Evolutionary conservation across 2,329 filamentous ascomycete genomes (phyloP), one percentile per base, ranked within the genome.

Genomic region (Stagonosporopsis rhizophila): DNA sequence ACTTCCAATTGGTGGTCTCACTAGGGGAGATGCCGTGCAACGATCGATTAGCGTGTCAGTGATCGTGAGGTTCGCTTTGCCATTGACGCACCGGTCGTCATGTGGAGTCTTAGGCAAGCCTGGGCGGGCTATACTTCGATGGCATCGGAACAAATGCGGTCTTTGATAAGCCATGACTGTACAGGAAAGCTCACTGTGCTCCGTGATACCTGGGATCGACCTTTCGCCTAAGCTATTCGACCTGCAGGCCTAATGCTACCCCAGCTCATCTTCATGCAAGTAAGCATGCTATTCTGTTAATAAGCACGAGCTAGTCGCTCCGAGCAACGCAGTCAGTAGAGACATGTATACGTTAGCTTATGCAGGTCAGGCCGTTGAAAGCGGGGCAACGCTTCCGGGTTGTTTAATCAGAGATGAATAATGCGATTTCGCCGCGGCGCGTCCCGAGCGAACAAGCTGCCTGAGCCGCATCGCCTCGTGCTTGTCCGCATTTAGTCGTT

Each of bases 211-310:
- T 8, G 27, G 15, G 5, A 5, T 14, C 12, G 8, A 17, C 19
- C 7, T 45, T 23, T 47, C 65, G 62, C 60, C 61, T 61, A 44
- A 28, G 40, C 53, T 61, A 17, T 48, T 49, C 23, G 28, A 20
- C 3, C 44, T 58, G 53, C 52, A 50, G 44, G 47, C 49, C 49
- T 58, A 51, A 41, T 39, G 44, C 32, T 35, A 51, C 40, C 52
- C 60, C 58, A 47, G 47, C 52, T 56, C 48, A 22, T 53, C 34
- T 7, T 30, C 23, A 55, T 61, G 61, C 49, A 61, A 38, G 63
- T 66, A 57, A 67, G 65, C 65, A 59, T 40, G n/a, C n/a, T 6
- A 12, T 20, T 52, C 62, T 63, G 22, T 61, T 63, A 61, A 67
- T 67, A 59, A 67, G 58, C 64, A 54, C 44, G 44, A 58, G 15